Base-by-base conservation (phyloP, 441 rosid genomes). In the Arabidopsis lyrata region DNA sequence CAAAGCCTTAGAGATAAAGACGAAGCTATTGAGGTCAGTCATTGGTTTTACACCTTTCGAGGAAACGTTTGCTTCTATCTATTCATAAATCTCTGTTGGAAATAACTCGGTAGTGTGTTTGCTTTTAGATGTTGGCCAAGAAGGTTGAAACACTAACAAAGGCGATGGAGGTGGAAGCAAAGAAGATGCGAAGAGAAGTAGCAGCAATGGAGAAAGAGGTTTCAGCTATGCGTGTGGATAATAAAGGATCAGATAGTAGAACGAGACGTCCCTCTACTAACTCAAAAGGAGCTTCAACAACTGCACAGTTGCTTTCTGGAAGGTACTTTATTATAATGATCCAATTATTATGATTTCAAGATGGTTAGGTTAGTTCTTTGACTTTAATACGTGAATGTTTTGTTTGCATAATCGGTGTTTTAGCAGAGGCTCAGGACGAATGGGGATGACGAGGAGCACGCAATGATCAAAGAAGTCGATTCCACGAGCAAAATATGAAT, bases 141-240 rank as follows among this genome's bases (percentile, higher is more conserved):
- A 89, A 92, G 81, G 99, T 92, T 54, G 99, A 95, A 61, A 95
- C 98, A 50, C 83, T 95, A 82, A 90, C 95, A 47, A 95, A 92
- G 84, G 99, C 98, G 44, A 95, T 95, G 99, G 99, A 90, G 82
- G 97, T 92, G 63, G 98, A 95, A 82, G 96, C 98, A 58, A 95
- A 95, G 85, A 95, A 90, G 86, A 95, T 95, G 98, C 80, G 99
- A 77, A 89, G 99, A 81, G 98, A 92, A 86, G 99, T 95, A 77
- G 96, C 98, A 54, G 91, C 87, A 8, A 95, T 92, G 97, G 98
- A 86, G 79, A 89, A 89, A 83, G 97, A 91, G 82, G 99, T 95
- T 72, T 86, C 96, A 32, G 96, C 97, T 45, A 95, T 95, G 89
- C 97, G 98, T 39, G 91, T 92, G 39, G 99, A 62, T n/a, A 62